A percentile compares a stretch with the other conserved stretches of the same genome.
Evolutionary conservation across 208 protist species (phyloP).

Genomic region (Crithidia thermophila): DNA sequence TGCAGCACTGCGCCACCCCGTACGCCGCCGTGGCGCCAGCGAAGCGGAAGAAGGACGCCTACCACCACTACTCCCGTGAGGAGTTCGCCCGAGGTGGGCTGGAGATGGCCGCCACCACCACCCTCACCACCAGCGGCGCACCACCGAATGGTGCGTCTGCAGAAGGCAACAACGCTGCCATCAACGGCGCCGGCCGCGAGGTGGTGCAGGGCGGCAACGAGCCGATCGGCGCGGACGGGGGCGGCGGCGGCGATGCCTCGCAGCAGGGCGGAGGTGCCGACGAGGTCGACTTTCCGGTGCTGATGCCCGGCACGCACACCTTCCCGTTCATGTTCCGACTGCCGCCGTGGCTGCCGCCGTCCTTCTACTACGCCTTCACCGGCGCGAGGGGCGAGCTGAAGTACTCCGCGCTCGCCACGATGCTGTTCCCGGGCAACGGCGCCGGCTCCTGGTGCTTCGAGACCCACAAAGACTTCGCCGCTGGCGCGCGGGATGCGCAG

Average conservation of each 20-base stretch:
- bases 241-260: background rate
- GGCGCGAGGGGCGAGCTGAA: constrained; percentile 43
- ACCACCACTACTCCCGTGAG: constrained; percentile 26
- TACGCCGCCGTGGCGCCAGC: constrained; percentile 44
- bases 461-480: constrained; percentile 1
- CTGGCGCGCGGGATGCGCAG: background rate
- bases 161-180: background rate
- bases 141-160: no score
- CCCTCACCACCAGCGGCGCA: constrained; percentile 14
- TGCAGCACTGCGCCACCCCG: constrained; percentile 51
- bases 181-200: background rate
- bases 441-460: constrained; percentile 26
- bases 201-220: constrained; percentile 16
- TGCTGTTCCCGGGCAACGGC: constrained; percentile 42
- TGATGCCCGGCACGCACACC: constrained; percentile 52
- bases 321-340: constrained; percentile 64
- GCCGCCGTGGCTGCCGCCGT: constrained; percentile 66
- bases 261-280: background rate
- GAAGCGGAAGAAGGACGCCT: constrained; percentile 34
- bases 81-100: constrained; percentile 21
- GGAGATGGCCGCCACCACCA: constrained; percentile 19
- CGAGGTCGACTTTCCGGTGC: constrained; percentile 31
- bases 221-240: constrained; percentile 2
- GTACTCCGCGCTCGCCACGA: constrained; percentile 43
- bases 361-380: constrained; percentile 53